Evolutionary conservation across 495 filamentous ascomycete species (phyloP), one percentile per base, ranked within the genome.

Genomic region (Annulohypoxylon bovei): DNA sequence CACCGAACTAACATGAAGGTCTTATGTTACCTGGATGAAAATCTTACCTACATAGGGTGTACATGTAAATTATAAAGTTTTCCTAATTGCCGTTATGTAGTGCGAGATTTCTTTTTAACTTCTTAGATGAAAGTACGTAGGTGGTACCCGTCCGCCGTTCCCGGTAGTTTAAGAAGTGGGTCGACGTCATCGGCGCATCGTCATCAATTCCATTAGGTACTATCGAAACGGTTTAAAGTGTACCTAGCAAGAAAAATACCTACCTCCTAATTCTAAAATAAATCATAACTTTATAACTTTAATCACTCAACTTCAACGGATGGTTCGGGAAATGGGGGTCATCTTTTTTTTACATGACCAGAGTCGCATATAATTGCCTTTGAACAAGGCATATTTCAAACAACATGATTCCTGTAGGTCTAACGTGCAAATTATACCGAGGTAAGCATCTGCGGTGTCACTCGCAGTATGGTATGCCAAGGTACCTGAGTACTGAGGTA

Each of bases 71-170:
- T 8, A 8, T 8, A 32, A 32, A 32, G 8, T 32, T 8, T 4
- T 32, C 8, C 30, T 8, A 32, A 32, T 4, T 32, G 30, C n/a
- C n/a, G n/a, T 42, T 42, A 18, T 67, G n/a, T 67, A 54, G 55
- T 32, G 64, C 42, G 55, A 52, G 54, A 67, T 61, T 67, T 60
- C 42, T 42, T 59, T 65, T 67, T 54, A 47, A 61, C 37, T 57
- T 65, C 62, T 56, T 37, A 42, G 47, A 40, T 35, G 35, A 16
- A n/a, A 47, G 9, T 25, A n/a, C 53, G 16, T 11, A n/a, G 14
- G 23, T 32, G 35, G 50, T 32, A 46, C 33, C 54, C 39, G 39
- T 14, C 30, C n/a, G 25, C 30, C n/a, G 25, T 54, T 16, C 8
- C n/a, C 9, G 23, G 57, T 30, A 63, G 47, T 20, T 40, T 28